Evolutionary conservation across 2,329 filamentous ascomycete genomes (phyloP).

Genomic region (Cladophialophora bantiana): DNA sequence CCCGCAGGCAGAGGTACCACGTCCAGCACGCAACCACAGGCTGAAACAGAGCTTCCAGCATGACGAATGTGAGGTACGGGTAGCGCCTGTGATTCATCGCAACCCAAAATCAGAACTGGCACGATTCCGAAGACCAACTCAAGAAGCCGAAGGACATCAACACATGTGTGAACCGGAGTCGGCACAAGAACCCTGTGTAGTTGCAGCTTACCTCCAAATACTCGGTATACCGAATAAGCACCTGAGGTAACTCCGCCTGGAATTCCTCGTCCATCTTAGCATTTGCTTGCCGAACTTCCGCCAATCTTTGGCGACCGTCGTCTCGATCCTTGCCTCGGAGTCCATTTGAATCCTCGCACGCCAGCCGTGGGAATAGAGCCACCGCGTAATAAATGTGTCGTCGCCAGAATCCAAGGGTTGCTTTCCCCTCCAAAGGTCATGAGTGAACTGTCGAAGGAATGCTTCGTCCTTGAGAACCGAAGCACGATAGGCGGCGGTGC

Average conservation of each 20-base stretch:
- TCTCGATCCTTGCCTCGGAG: slow-evolving; percentile 1
- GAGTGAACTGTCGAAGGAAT: background rate
- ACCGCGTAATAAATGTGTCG: slow-evolving; percentile 1
- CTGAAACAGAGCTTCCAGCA: background rate
- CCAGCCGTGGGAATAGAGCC: slow-evolving; percentile 3
- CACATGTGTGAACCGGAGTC: background rate
- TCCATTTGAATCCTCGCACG: background rate
- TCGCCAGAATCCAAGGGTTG: slow-evolving; percentile 1
- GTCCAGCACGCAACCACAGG: background rate
- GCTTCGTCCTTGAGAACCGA: slow-evolving; percentile 3
- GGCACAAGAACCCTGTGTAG: background rate
- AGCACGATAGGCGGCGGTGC: background rate
- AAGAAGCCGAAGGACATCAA: background rate
- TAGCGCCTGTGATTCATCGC: background rate
- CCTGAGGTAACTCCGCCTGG: slow-evolving; percentile 3
- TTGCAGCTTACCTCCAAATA: background rate
- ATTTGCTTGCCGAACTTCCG: background rate
- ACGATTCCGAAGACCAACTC: background rate
- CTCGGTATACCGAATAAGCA: background rate
- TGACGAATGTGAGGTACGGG: background rate
- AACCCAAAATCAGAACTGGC: background rate
- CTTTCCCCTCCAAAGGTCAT: background rate
- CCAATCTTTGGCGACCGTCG: background rate
- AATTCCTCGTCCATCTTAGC: slow-evolving; percentile 4
- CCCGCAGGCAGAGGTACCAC: background rate